These are phyloP conservation scores for Colletotrichum sp. DNA, from an alignment of 2,329 filamentous ascomycete genomes.

Conservation along the genomic window DNA sequence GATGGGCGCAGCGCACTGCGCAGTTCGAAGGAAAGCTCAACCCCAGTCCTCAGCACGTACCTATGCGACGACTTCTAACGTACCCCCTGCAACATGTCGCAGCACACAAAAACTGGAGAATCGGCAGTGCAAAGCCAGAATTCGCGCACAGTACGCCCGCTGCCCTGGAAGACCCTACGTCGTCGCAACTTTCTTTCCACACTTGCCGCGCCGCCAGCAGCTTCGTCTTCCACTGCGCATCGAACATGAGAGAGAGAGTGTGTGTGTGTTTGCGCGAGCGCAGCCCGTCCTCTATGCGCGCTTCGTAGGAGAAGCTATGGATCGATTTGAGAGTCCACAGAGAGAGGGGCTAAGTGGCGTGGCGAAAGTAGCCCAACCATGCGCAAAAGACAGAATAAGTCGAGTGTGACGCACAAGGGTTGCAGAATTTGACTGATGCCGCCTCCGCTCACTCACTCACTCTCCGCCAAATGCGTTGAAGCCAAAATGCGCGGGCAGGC, in stretches of 20 bases:
- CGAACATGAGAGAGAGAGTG: not conserved
- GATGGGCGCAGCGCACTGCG: not conserved
- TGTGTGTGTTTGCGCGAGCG: not conserved
- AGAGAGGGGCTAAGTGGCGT: slow-evolving; percentile 11
- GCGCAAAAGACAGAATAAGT: not conserved
- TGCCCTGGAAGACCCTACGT: slow-evolving; percentile 16
- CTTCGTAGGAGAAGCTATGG: not conserved
- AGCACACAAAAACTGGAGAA: slow-evolving; percentile 14
- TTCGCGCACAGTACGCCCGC: not conserved
- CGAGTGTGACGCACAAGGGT: slow-evolving; percentile 21
- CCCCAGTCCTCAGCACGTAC: not conserved
- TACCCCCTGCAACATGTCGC: slow-evolving; percentile 17
- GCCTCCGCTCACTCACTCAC: not conserved
- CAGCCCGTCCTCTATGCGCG: not conserved
- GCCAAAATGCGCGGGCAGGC: slow-evolving; percentile 10
- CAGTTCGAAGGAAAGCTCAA: slow-evolving; percentile 5
- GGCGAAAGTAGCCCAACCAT: slow-evolving; percentile 18
- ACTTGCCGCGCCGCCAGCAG: not conserved
- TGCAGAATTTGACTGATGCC: slow-evolving; percentile 21
- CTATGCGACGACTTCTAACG: slow-evolving; percentile 8
- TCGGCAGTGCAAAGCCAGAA: slow-evolving; percentile 17
- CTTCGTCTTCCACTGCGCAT: not conserved
- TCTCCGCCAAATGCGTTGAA: slow-evolving; percentile 14
- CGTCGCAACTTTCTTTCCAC: slow-evolving; percentile 12
- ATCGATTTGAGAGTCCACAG: not conserved